Base-by-base conservation (phyloP, 495 filamentous ascomycete species). In the Corynascus novoguineensis region DNA sequence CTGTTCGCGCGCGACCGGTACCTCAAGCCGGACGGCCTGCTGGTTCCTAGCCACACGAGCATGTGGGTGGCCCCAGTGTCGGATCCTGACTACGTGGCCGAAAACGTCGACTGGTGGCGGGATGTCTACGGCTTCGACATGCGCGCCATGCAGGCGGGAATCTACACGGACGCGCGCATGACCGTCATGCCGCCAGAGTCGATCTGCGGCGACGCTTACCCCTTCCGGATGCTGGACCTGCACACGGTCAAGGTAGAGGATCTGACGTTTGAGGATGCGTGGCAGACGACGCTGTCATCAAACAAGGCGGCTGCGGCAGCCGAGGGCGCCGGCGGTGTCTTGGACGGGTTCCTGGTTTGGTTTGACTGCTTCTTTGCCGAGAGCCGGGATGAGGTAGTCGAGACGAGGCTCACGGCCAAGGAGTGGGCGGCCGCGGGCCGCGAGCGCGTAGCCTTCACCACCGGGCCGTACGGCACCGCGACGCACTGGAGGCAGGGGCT, bases 41-140 rank as follows among this genome's bases (percentile, higher is more conserved):
- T 97, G 57, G 92, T 96, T 64, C 92, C 92, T 19, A 89, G 90
- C 69, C 91, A 92, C 76, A 86, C 87, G 31, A 91, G 85, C 56
- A 86, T 97, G 69, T 95, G 88, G 82, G 74, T 96, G 65, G 90
- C 90, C 17, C 92, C 86, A 29, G 88, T 95, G 44, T 83, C 90
- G 55, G 91, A 96, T 69, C 84, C 85, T 42, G 88, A 91, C 42
- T 96, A 92, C 77, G 85, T 95, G 69, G 83, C 90, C 55, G 91
- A 97, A 66, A 90, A 92, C 75, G 87, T 95, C 59, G 77, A 81
- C 64, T 97, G 95, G 79, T 99, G 93, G 93, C 88, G 95, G 68
- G 95, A 97, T 60, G 92, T 99, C 12, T 99, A 96, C 72, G 93
- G 93, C 53, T 99, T 99, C 72, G 85, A 99, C 75, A 96, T 93